phyloP scores from a whole-genome alignment of 179 eudicot genomes.

The Beta lomatogona region DNA sequence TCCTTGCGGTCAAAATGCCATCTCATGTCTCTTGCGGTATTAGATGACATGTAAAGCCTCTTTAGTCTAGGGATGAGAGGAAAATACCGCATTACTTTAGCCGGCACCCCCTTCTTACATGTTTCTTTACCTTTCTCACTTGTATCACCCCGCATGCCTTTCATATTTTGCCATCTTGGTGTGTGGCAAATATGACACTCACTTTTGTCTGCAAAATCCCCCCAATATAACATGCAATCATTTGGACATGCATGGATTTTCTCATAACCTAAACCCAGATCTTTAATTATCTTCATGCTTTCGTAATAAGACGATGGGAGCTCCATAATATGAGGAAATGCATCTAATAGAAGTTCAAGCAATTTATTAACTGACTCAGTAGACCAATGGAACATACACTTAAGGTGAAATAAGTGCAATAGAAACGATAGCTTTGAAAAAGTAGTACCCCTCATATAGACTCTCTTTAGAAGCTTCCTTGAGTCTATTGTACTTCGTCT shows the following conservation, averaged over 20 bases:
- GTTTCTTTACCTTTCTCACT: neutral
- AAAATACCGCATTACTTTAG: slow-evolving; percentile 27
- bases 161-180: slow-evolving; percentile 19
- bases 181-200: slow-evolving; percentile 19
- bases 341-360: neutral
- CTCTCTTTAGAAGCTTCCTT: neutral
- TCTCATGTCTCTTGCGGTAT: slow-evolving; percentile 15
- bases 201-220: neutral
- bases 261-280: slow-evolving; percentile 23
- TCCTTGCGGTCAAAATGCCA: slow-evolving; percentile 24
- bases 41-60: slow-evolving; percentile 13
- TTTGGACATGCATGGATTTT: slow-evolving; percentile 29
- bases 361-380: neutral
- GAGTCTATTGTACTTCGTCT: neutral
- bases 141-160: neutral
- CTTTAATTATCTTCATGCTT: neutral
- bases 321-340: neutral
- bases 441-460: neutral
- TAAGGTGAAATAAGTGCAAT: neutral
- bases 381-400: slow-evolving; percentile 1
- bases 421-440: slow-evolving; percentile 2
- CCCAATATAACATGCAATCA: slow-evolving; percentile 30
- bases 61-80: slow-evolving; percentile 27
- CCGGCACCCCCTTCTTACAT: neutral
- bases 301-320: slow-evolving; percentile 5